A percentile compares a stretch with the other conserved stretches of the same genome.
Conservation (phyloP, 768 basidiomycete genomes). For the Ramaria rubella region DNA sequence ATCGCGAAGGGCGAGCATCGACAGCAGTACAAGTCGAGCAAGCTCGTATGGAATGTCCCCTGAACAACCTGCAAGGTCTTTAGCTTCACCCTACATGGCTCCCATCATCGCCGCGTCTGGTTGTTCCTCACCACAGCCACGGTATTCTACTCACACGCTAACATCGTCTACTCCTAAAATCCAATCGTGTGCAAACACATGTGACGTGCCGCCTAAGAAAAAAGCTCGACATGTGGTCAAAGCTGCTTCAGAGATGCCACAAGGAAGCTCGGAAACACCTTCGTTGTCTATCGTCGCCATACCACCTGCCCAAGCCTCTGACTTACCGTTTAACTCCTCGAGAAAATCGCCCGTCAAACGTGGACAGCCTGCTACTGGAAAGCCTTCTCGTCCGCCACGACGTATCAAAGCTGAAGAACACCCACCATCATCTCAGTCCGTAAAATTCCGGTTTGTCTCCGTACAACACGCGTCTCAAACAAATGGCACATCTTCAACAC, state of each 20-base stretch:
- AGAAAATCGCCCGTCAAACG: neutral
- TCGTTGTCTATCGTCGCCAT: neutral
- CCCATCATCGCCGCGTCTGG: neutral
- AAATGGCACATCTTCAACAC: neutral
- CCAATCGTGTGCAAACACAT: neutral
- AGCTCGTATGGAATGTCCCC: too few species aligned
- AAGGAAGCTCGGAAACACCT: neutral
- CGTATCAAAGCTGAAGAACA: neutral
- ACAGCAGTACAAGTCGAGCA: neutral
- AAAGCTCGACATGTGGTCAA: neutral
- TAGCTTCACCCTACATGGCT: neutral
- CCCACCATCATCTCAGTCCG: neutral
- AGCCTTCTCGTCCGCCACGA: neutral
- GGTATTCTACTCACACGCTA: neutral
- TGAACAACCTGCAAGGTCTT: neutral
- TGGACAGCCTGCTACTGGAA: neutral
- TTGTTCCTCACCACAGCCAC: neutral
- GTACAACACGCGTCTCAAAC: neutral
- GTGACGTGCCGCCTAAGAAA: neutral
- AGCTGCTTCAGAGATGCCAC: neutral
- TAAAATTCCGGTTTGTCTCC: constrained; percentile 4
- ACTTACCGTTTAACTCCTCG: neutral
- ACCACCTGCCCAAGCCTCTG: neutral
- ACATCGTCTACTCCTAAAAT: too few species aligned
- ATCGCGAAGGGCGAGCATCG: neutral